A percentile compares a stretch with the other conserved stretches of the same genome.
phyloP scores from a whole-genome alignment of 2,329 filamentous ascomycete species.

The Endothia cerciana region DNA sequence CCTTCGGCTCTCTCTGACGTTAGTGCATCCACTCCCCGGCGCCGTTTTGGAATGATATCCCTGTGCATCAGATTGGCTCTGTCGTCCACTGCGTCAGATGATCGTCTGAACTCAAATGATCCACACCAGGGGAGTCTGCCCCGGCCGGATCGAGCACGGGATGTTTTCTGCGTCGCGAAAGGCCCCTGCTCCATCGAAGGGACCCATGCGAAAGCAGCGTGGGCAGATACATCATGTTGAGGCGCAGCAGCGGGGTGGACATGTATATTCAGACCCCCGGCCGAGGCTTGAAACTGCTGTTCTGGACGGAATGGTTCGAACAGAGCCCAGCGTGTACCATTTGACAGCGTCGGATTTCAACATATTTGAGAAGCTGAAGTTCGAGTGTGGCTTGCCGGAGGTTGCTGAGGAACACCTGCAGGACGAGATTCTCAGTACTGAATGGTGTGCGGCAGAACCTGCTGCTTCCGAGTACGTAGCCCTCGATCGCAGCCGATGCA shows the following conservation, averaged over 20 bases:
- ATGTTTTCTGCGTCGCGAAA: constrained; percentile 20
- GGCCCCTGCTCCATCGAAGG: constrained; percentile 12
- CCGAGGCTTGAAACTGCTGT: constrained; percentile 45
- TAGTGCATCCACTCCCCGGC: constrained; percentile 31
- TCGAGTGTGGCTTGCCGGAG: neutral
- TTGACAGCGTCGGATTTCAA: neutral
- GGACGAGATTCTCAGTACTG: neutral
- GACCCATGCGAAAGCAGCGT: constrained; percentile 21
- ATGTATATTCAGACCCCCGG: constrained; percentile 47
- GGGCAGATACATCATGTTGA: constrained; percentile 31
- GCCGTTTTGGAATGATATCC: constrained; percentile 36
- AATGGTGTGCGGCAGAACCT: neutral
- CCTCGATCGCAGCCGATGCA: neutral
- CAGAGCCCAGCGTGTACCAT: neutral
- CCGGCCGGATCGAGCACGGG: constrained; percentile 33
- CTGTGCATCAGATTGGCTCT: constrained; percentile 43
- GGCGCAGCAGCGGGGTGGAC: constrained; percentile 42
- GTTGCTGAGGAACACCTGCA: neutral
- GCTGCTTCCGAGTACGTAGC: neutral
- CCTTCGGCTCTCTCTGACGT: constrained; percentile 25
- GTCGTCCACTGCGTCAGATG: constrained; percentile 45
- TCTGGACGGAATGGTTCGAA: constrained; percentile 18
- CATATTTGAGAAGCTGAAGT: neutral
- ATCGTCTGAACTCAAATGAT: constrained; percentile 46
- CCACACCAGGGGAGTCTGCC: constrained; percentile 41